Percentiles rank a stretch among this genome's conserved stretches.
Evolutionary conservation across 441 rosid genomes (phyloP).

Genomic region (Adansonia gregorii): DNA sequence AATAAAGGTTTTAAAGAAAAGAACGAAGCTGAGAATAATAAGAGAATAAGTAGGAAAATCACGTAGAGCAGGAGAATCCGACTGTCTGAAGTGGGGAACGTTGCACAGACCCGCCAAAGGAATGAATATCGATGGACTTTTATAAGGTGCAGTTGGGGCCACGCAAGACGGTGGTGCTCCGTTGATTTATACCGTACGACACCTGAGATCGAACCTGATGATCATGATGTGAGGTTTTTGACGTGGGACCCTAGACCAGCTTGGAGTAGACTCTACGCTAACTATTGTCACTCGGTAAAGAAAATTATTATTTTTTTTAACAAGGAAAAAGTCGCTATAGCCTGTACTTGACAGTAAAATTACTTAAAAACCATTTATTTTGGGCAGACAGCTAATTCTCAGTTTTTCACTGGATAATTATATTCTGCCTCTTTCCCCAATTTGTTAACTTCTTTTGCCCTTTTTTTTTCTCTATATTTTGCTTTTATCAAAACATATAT

Average conservation of each 20-base stretch:
- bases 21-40: background rate
- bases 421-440: too few species aligned
- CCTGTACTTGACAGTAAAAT: too few species aligned
- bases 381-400: too few species aligned
- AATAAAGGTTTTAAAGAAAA: background rate
- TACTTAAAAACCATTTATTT: too few species aligned
- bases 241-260: background rate
- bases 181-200: background rate
- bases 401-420: too few species aligned
- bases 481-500: too few species aligned
- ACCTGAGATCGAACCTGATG: background rate
- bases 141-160: background rate
- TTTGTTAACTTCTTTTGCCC: too few species aligned
- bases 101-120: constrained; percentile 4
- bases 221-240: background rate
- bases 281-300: background rate
- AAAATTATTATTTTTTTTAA: background rate
- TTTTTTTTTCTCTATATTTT: too few species aligned
- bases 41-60: background rate
- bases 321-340: background rate
- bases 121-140: background rate
- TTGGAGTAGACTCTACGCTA: constrained; percentile 17
- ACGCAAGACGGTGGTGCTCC: background rate
- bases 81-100: background rate
- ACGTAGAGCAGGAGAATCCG: background rate